Percentiles rank a stretch among this genome's conserved stretches.
phyloP scores from a whole-genome alignment of 192 early-diverging fungal species.

The Fimicolochytrium jonesii region DNA sequence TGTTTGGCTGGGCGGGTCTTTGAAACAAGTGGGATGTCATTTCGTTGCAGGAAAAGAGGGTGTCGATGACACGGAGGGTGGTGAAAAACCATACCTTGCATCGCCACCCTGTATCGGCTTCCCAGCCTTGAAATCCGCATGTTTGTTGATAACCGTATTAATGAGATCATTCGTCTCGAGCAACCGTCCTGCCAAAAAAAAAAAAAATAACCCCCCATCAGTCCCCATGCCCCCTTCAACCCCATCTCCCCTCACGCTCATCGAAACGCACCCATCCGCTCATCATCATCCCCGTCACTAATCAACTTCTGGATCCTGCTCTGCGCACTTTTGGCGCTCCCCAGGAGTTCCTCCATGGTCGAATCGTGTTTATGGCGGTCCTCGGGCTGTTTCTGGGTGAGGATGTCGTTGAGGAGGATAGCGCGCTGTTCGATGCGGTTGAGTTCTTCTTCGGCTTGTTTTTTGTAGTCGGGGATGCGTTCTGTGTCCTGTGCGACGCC shows the following conservation, averaged over 20 bases:
- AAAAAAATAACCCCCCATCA: no score
- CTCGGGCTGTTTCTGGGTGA: slow-evolving; percentile 63
- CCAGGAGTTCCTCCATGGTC: slow-evolving; percentile 55
- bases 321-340: slow-evolving; percentile 64
- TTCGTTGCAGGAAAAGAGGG: no score
- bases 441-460: slow-evolving; percentile 75
- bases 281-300: slow-evolving; percentile 65
- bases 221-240: no score
- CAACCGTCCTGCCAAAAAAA: slow-evolving; percentile 49
- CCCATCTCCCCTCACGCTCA: not conserved
- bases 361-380: slow-evolving; percentile 27
- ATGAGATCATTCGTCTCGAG: slow-evolving; percentile 72
- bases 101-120: slow-evolving; percentile 28
- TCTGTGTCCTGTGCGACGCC: slow-evolving; percentile 34
- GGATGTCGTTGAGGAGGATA: slow-evolving; percentile 72
- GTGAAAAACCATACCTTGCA: no score
- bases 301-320: slow-evolving; percentile 71
- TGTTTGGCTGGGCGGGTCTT: no score
- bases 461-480: slow-evolving; percentile 75
- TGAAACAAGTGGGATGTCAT: no score
- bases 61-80: no score
- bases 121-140: slow-evolving; percentile 49
- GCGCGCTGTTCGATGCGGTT: slow-evolving; percentile 76
- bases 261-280: slow-evolving; percentile 62
- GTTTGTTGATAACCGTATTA: slow-evolving; percentile 72